Conservation (phyloP, 1,139 yeast species). For the Suhomyces maxii region DNA sequence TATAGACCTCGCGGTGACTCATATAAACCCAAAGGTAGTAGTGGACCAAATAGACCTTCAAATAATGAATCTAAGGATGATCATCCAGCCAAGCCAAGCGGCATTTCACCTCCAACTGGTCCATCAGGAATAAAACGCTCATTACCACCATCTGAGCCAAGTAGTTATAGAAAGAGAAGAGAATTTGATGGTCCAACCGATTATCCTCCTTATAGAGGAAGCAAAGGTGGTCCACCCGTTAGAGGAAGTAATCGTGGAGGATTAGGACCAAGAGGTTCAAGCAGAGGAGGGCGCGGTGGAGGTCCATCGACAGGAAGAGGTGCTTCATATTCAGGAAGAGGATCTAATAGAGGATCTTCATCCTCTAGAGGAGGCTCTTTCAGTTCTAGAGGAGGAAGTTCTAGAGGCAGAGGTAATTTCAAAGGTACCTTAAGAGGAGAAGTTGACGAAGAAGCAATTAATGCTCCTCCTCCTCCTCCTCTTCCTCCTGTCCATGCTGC, state of each 20-base stretch:
- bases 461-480: no score
- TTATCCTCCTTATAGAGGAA: slow-evolving; percentile 4
- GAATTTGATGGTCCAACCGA: slow-evolving; percentile 16
- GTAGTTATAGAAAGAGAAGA: slow-evolving; percentile 18
- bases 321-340: slow-evolving; percentile 3
- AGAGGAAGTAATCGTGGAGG: slow-evolving; percentile 1
- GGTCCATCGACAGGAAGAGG: slow-evolving; percentile 2
- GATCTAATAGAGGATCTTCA: slow-evolving; percentile 2
- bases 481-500: no score
- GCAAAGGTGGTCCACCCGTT: slow-evolving; percentile 4
- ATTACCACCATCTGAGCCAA: slow-evolving; percentile 23
- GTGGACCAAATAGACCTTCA: slow-evolving; percentile 6
- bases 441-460: neutral
- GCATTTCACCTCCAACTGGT: neutral
- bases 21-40: slow-evolving; percentile 10
- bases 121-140: slow-evolving; percentile 17
- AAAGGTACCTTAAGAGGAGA: slow-evolving; percentile 1
- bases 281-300: slow-evolving; percentile 5
- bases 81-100: neutral
- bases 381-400: neutral
- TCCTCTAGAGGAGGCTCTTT: neutral
- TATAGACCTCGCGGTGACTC: slow-evolving; percentile 15
- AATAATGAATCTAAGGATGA: slow-evolving; percentile 7
- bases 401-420: slow-evolving; percentile 1
- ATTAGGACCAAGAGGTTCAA: slow-evolving; percentile 5